A percentile compares a stretch with the other conserved stretches of the same genome.
Conservation (phyloP, 768 basidiomycete genomes). For the Lepiota brunneoincarnata region DNA sequence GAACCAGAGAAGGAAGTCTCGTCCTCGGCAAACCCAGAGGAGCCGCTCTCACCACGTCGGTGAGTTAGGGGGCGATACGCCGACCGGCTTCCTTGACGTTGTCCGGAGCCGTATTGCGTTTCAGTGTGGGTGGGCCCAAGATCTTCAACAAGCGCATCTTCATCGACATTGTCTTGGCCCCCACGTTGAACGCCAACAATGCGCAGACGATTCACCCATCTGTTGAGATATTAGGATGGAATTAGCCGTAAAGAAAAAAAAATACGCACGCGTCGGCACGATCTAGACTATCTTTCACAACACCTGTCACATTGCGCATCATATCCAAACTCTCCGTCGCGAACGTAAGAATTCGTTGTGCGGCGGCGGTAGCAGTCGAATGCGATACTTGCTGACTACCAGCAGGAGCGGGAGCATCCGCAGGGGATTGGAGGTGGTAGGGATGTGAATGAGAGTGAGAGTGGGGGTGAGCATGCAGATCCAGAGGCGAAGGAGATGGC, state of each 20-base stretch:
- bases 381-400: slow-evolving; percentile 29
- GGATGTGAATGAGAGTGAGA: too few species aligned
- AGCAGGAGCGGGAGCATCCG: not conserved
- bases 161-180: slow-evolving; percentile 23
- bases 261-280: slow-evolving; percentile 75
- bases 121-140: slow-evolving; percentile 1
- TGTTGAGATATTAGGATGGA: slow-evolving; percentile 23
- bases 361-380: slow-evolving; percentile 65
- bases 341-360: slow-evolving; percentile 77
- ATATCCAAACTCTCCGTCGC: slow-evolving; percentile 93
- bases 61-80: slow-evolving; percentile 13
- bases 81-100: not conserved
- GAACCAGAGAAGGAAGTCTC: slow-evolving; percentile 25
- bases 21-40: slow-evolving; percentile 19
- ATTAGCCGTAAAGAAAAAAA: slow-evolving; percentile 12
- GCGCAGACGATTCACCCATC: slow-evolving; percentile 83
- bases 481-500: slow-evolving; percentile 1
- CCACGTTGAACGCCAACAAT: slow-evolving; percentile 72
- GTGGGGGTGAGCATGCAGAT: not conserved
- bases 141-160: slow-evolving; percentile 4
- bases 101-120: not conserved
- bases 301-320: slow-evolving; percentile 84
- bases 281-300: slow-evolving; percentile 85
- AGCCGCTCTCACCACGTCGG: slow-evolving; percentile 16
- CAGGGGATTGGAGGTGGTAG: not conserved